These are phyloP conservation scores for Sophora flavescens DNA, from an alignment of 306 rosid genomes.

Conservation along the genomic window DNA sequence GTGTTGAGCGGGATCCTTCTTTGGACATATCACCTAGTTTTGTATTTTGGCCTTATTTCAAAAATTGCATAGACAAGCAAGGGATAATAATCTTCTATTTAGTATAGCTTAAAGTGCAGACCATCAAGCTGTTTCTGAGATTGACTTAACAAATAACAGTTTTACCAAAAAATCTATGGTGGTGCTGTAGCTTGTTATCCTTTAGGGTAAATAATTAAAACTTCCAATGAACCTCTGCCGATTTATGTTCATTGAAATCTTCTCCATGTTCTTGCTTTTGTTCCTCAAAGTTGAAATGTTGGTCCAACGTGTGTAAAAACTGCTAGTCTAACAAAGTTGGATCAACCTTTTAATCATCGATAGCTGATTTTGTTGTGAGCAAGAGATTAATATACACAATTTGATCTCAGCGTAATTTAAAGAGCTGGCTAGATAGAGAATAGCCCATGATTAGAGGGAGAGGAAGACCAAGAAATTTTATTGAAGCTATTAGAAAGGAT, in stretches of 20 bases:
- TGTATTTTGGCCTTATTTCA: conserved; percentile 26
- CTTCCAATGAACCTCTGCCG: background rate
- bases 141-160: background rate
- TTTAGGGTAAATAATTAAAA: conserved; percentile 12
- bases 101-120: conserved; percentile 4
- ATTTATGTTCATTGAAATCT: background rate
- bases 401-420: conserved; percentile 8
- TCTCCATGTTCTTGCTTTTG: conserved; percentile 28
- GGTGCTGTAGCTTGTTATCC: conserved; percentile 13
- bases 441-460: no score
- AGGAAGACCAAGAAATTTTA: no score
- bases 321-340: no score
- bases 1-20: conserved; percentile 30
- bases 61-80: background rate
- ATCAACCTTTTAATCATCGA: no score
- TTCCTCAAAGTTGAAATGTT: background rate
- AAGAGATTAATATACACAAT: background rate
- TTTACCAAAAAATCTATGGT: background rate
- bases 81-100: conserved; percentile 37
- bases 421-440: no score
- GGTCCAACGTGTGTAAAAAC: background rate
- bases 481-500: no score
- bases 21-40: conserved; percentile 20
- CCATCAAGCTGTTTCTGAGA: conserved; percentile 17
- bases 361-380: background rate